Conservation (phyloP, 2,329 filamentous ascomycete genomes). For the Phialophora verrucosa region DNA sequence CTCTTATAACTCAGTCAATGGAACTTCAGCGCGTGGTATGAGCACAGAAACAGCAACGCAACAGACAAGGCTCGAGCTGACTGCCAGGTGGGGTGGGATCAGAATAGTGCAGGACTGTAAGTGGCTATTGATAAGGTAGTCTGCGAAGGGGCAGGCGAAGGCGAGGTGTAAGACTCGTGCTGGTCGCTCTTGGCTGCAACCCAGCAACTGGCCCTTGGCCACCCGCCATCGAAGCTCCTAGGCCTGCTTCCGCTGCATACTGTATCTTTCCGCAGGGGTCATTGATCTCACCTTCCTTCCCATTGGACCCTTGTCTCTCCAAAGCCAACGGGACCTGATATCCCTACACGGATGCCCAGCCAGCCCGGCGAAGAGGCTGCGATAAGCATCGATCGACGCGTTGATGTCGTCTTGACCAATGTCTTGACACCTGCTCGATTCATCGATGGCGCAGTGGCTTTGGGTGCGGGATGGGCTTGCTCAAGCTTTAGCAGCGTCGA, state of each 20-base stretch:
- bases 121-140: constrained; percentile 22
- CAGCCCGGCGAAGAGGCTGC: neutral
- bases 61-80: constrained; percentile 18
- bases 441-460: neutral
- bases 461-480: neutral
- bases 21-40: neutral
- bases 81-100: constrained; percentile 11
- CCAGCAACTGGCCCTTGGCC: constrained; percentile 7
- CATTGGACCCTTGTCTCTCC: neutral
- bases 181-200: constrained; percentile 18
- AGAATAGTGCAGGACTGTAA: constrained; percentile 8
- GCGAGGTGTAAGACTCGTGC: constrained; percentile 7
- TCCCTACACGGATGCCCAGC: constrained; percentile 1
- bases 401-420: constrained; percentile 1
- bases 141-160: constrained; percentile 7
- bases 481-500: neutral
- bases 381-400: constrained; percentile 3
- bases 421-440: neutral
- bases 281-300: neutral
- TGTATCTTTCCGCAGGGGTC: constrained; percentile 7
- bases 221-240: constrained; percentile 12
- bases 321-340: constrained; percentile 4
- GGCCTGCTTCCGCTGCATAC: constrained; percentile 8
- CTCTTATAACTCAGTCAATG: constrained; percentile 11
- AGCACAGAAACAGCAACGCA: neutral